Evolutionary conservation across 371 early-diverging fungal genomes (phyloP), one percentile per base, ranked within the genome.

Genomic region (Saksenaea vasiformis): DNA sequence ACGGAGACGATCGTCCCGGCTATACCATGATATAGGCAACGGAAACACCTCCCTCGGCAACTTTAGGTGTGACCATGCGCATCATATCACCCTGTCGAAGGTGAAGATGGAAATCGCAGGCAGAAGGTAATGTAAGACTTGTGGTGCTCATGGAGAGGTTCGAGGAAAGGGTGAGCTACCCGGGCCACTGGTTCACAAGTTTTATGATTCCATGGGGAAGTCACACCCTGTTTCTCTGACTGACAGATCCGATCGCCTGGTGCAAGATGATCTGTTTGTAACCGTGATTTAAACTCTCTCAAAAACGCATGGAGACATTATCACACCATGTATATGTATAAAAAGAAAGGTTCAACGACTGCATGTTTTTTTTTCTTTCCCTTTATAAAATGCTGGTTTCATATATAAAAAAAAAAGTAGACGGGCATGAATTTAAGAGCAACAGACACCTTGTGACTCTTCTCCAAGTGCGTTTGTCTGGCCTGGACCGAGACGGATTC

Each of bases 21-120:
- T 57, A 24, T 85, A 94, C 95, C 98, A 98, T 98, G 54, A 97
- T 93, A 59, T 92, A 93, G 22, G 92, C 95, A 19, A 93, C 84
- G n/a, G 89, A 84, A 44, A 95, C 90, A 62, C 98, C 98, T 44
- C 94, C 93, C 63, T 85, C 82, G 58, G 78, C 76, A 13, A 97
- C 85, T 61, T 83, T 79, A 26, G 95, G 95, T 14, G 95, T 93
- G 19, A 97, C 93, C 75, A 89, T 85, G 56, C 87, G 79, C 95
- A 96, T 95, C 82, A 98, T 90, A 36, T 87, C 90, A 58, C 92
- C 97, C 77, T 95, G 95, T 37, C 98, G 91, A 67, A 97, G 80
- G 69, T 98, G 98, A 65, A 91, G 80, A 80, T 98, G 98, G 74
- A 98, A 92, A 79, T 98, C 98, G 66, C 90, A 87, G 27, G 91